Percentiles rank a stretch among this genome's conserved stretches.
Evolutionary conservation across 2,329 filamentous ascomycete genomes (phyloP).

Genomic region (Diaporthe batatas): DNA sequence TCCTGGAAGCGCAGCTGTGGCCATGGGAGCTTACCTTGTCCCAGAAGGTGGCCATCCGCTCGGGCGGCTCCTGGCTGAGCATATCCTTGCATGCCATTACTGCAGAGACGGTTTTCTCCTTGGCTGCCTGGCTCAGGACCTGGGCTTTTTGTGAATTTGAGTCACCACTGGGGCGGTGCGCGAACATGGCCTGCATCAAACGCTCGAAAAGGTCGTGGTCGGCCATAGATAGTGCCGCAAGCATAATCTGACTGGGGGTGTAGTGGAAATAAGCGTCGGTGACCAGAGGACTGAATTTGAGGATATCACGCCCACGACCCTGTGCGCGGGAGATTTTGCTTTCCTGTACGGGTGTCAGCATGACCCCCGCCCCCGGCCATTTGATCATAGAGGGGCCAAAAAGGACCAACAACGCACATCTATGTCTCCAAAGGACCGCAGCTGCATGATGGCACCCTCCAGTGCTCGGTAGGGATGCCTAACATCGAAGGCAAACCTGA

Average conservation of each 20-base stretch:
- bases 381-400: too few relatives aligned
- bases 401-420: conserved; percentile 56
- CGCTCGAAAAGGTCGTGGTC: conserved; percentile 73
- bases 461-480: conserved; percentile 90
- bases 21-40: conserved; percentile 57
- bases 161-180: conserved; percentile 43
- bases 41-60: conserved; percentile 68
- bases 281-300: conserved; percentile 84
- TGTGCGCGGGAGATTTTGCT: conserved; percentile 73
- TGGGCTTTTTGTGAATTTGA: conserved; percentile 49
- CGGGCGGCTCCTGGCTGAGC: conserved; percentile 69
- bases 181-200: conserved; percentile 59
- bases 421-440: conserved; percentile 76
- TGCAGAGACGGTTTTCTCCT: conserved; percentile 46
- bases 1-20: conserved; percentile 39
- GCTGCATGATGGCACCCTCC: conserved; percentile 87
- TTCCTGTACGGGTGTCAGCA: conserved; percentile 44
- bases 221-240: conserved; percentile 82
- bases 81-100: conserved; percentile 66
- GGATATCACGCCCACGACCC: conserved; percentile 76
- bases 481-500: conserved; percentile 94
- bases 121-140: conserved; percentile 54
- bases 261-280: conserved; percentile 98
- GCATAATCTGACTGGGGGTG: conserved; percentile 93
- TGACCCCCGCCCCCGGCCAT: too few relatives aligned